Percentiles rank a stretch among this genome's conserved stretches.
Evolutionary conservation across 2,329 filamentous ascomycete genomes (phyloP).

Genomic region (Beauveria sp.): DNA sequence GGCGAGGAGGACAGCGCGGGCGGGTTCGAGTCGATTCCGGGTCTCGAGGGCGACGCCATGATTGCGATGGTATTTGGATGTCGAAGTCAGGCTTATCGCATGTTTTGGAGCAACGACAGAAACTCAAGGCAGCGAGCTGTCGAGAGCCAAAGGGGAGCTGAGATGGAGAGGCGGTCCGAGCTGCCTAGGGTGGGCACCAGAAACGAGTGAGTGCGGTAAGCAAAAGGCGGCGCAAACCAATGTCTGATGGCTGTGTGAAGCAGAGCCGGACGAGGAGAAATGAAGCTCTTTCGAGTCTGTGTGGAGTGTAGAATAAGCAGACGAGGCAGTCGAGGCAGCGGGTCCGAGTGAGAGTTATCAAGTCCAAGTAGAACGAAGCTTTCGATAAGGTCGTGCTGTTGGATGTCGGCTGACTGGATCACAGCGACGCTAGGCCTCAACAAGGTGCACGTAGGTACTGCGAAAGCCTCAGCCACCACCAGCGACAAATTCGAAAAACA

Average conservation of each 20-base stretch:
- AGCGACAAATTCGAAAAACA: not conserved
- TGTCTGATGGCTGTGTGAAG: not conserved
- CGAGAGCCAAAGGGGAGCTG: not conserved
- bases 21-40: conserved; percentile 11
- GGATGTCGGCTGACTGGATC: conserved; percentile 5
- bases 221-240: not conserved
- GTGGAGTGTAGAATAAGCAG: not conserved
- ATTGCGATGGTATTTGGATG: not conserved
- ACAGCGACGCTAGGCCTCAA: not conserved
- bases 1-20: conserved; percentile 38
- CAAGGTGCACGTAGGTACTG: not conserved
- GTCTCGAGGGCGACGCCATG: conserved; percentile 11
- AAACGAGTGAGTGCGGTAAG: not conserved
- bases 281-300: not conserved
- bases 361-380: not conserved
- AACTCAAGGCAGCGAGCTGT: not conserved
- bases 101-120: not conserved
- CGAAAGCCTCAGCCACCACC: not conserved
- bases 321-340: not conserved
- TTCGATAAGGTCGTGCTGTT: not conserved
- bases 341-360: not conserved
- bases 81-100: not conserved
- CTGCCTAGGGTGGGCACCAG: not conserved
- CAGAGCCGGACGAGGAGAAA: not conserved
- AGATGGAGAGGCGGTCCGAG: conserved; percentile 1